Conservation (phyloP, 2,329 filamentous ascomycete genomes). For the Xylaria sp. region DNA sequence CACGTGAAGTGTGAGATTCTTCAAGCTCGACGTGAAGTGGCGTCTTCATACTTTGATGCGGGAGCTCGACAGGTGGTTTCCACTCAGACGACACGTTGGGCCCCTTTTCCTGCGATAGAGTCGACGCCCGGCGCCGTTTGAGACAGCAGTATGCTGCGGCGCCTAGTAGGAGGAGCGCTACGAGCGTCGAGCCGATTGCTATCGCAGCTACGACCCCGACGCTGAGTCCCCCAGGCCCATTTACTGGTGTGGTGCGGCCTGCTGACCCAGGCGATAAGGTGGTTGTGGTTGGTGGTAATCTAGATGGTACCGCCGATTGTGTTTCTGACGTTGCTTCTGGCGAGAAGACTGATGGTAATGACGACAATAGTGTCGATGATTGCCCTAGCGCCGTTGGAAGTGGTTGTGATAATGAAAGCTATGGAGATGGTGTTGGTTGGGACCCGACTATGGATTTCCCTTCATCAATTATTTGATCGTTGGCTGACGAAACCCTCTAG, state of each 20-base stretch:
- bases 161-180: slow-evolving; percentile 9
- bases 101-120: slow-evolving; percentile 1
- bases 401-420: background rate
- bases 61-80: background rate
- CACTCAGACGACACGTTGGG: background rate
- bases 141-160: slow-evolving; percentile 4
- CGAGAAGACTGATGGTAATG: background rate
- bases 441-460: background rate
- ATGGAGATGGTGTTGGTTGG: background rate
- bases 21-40: background rate
- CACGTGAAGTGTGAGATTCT: background rate
- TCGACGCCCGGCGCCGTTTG: background rate
- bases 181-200: slow-evolving; percentile 5
- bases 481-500: background rate
- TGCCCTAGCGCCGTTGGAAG: background rate
- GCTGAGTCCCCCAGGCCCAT: background rate
- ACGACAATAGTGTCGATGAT: background rate
- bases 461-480: background rate
- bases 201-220: background rate
- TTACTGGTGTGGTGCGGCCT: background rate
- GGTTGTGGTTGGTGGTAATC: background rate
- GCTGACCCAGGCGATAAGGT: background rate
- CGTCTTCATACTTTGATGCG: background rate
- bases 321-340: background rate
- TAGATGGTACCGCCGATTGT: background rate